These are phyloP conservation scores for Ophiosphaerella narmari DNA, from an alignment of 2,329 filamentous ascomycete genomes.

Conservation along the genomic window DNA sequence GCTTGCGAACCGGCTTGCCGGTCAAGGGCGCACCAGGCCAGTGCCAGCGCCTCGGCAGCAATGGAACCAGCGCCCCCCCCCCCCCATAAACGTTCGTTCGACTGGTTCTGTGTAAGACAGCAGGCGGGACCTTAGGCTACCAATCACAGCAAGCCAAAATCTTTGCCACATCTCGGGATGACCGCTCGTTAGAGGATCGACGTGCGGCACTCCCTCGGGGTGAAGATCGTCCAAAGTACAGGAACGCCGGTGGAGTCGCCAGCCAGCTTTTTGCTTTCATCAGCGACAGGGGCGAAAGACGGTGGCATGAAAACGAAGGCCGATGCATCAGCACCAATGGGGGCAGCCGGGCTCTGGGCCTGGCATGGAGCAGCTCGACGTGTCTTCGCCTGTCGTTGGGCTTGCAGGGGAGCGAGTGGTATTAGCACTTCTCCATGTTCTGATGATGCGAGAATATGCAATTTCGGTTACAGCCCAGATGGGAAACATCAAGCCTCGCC, in stretches of 20 bases:
- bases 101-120: background rate
- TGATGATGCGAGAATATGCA: too few relatives aligned
- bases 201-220: conserved; percentile 12
- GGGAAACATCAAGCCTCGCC: too few relatives aligned
- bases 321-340: too few relatives aligned
- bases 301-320: too few relatives aligned
- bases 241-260: background rate
- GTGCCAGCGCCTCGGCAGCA: conserved; percentile 19
- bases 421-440: too few relatives aligned
- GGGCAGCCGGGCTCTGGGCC: too few relatives aligned
- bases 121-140: conserved; percentile 6
- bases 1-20: conserved; percentile 17
- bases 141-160: conserved; percentile 10
- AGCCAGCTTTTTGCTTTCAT: background rate
- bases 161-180: conserved; percentile 34
- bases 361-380: too few relatives aligned
- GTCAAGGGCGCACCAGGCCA: conserved; percentile 15
- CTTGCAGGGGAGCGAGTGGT: too few relatives aligned
- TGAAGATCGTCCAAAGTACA: conserved; percentile 15
- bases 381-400: too few relatives aligned
- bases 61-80: conserved; percentile 10
- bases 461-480: too few relatives aligned
- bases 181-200: conserved; percentile 27
- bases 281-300: background rate
- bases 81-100: conserved; percentile 15